Percentiles rank a stretch among this genome's conserved stretches.
Conservation (phyloP, 139 green algal species). For the Mesotaenium endlicherianum region DNA sequence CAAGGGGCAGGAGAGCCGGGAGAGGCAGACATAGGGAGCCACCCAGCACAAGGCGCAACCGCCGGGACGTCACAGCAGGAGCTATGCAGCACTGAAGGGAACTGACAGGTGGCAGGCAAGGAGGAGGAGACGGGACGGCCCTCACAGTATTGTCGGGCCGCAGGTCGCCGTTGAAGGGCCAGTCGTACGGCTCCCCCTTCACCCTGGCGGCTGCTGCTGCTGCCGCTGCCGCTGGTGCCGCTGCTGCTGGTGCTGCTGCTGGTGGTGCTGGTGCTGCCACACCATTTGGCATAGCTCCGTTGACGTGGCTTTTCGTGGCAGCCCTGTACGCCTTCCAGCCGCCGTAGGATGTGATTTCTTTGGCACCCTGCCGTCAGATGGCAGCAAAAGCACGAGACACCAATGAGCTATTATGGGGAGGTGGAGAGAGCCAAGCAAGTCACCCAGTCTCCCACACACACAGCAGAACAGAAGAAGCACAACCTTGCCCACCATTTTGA, state of each 20-base stretch:
- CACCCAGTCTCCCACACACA: no score
- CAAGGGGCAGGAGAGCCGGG: neutral
- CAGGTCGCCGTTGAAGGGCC: slow-evolving; percentile 59
- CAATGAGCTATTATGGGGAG: neutral
- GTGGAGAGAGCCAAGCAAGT: neutral
- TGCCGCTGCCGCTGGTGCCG: neutral
- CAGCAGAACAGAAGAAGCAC: no score
- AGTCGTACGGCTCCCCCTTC: slow-evolving; percentile 55
- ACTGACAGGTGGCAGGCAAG: neutral
- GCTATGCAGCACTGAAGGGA: neutral
- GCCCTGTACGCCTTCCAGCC: slow-evolving; percentile 17
- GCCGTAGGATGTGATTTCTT: slow-evolving; percentile 28
- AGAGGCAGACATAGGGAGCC: neutral
- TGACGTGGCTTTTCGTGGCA: neutral
- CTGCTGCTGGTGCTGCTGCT: neutral
- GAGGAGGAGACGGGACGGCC: neutral
- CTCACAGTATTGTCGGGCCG: slow-evolving; percentile 51
- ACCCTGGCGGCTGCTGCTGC: neutral
- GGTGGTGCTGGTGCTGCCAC: neutral
- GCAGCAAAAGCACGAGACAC: neutral
- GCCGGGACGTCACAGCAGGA: neutral
- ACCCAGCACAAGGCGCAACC: neutral
- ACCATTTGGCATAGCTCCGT: neutral
- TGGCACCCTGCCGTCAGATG: neutral
- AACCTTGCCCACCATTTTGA: neutral